Base-by-base conservation (phyloP, 805 yeast genomes). In the Pichia scutulata region DNA sequence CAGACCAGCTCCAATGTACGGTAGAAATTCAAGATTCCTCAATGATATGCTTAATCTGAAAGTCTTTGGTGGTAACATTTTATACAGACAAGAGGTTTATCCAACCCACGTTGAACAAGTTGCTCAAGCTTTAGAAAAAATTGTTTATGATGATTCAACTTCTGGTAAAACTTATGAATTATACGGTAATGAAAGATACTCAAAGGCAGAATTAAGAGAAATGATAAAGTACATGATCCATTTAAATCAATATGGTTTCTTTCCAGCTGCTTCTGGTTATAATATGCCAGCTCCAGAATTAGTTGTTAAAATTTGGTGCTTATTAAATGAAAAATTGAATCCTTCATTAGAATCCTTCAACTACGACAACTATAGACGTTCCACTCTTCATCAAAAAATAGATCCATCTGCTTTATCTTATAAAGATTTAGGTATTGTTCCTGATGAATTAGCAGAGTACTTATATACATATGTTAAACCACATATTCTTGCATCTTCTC, bases 101-200 rank as follows among this genome's bases (percentile, higher is more conserved):
- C 96, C 96, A 41, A 81, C 81, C n/a, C 88, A 84, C 63, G 88
- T 81, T 39, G 57, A 72, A 46, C 95, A 88, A 63, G 89, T 87
- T 51, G 92, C 93, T 22, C 71, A 76, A 55, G 95, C 86, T 4
- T 72, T 88, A 57, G 93, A 85, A 70, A 76, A 72, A 57, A 86
- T 88, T 58, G 90, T 87, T 10, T 87, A 71, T 65, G 90, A 88
- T 64, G 95, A 88, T 66, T 71, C 86, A 48, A 87, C 95, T 21
- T 74, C 75, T 14, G 95, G 95, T 53, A 76, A 84, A 67, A 75
- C 83, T 46, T 88, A 69, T 67, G 95, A 88, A 69, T 75, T 88
- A 55, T 73, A 70, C 60, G 95, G 95, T 13, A 77, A 82, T n/a
- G 85, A 85, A 66, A 72, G 74, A 59, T 78, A 80, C 65, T 64